Evolutionary conservation across 805 yeast genomes (phyloP).

Genomic region (Pichia manshurica): DNA sequence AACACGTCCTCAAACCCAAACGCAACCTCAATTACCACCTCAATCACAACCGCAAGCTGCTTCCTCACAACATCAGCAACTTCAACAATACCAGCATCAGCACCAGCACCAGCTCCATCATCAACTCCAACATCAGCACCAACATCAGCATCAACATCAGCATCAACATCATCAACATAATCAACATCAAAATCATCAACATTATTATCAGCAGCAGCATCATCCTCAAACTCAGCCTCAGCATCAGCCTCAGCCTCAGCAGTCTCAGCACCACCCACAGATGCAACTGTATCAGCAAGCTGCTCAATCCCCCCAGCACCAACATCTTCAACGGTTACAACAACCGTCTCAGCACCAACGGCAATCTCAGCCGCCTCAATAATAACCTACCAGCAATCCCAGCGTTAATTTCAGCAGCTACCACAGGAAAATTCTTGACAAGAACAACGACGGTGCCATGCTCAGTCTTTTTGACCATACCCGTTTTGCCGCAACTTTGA

Average conservation of each 20-base stretch:
- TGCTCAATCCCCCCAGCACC: too few relatives aligned
- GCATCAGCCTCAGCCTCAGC: conserved; percentile 1
- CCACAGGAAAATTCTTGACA: too few relatives aligned
- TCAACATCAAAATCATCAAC: too few relatives aligned
- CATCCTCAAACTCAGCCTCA: too few relatives aligned
- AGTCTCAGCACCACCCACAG: background rate
- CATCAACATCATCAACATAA: background rate
- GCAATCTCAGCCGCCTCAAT: background rate
- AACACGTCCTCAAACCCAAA: background rate
- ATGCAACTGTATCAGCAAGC: background rate
- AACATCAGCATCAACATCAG: background rate
- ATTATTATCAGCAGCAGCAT: too few relatives aligned
- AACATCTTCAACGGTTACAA: background rate
- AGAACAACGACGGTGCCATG: too few relatives aligned
- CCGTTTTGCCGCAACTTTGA: too few relatives aligned
- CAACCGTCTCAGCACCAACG: too few relatives aligned
- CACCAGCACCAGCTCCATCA: conserved; percentile 1
- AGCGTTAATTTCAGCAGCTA: too few relatives aligned
- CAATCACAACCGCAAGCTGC: background rate
- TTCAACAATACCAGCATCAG: background rate
- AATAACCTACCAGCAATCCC: too few relatives aligned
- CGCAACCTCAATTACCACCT: background rate
- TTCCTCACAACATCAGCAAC: background rate
- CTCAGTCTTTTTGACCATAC: too few relatives aligned
- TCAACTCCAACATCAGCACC: conserved; percentile 3